Percentiles rank a stretch among this genome's conserved stretches.
phyloP scores from a whole-genome alignment of 768 basidiomycete species.

The Amanita muscaria region DNA sequence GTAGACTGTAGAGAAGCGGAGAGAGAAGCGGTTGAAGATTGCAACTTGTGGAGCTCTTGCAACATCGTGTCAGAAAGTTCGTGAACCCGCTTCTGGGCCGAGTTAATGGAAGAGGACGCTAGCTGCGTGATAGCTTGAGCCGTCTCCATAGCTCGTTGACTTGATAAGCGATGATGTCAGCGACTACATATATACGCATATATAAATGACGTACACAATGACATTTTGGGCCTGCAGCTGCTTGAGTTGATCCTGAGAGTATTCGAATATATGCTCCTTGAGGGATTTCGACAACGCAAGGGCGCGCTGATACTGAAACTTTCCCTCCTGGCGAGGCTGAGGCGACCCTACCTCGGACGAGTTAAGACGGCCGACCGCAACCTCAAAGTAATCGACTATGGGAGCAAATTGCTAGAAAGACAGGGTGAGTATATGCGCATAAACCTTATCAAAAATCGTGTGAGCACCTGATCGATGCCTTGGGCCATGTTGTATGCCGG shows the following conservation, averaged over 20 bases:
- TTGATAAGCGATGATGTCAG: conserved; percentile 21
- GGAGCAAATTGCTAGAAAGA: conserved; percentile 55
- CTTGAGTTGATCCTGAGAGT: conserved; percentile 65
- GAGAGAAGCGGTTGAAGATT: conserved; percentile 46
- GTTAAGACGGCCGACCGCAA: conserved; percentile 41
- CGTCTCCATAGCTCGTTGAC: conserved; percentile 62
- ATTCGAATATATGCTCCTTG: conserved; percentile 51
- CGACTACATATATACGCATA: not conserved
- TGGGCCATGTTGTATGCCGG: conserved; percentile 56
- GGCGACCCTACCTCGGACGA: conserved; percentile 38
- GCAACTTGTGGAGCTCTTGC: conserved; percentile 55
- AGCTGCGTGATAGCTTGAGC: conserved; percentile 54
- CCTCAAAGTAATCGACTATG: conserved; percentile 63
- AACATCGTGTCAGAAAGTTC: conserved; percentile 59
- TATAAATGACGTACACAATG: conserved; percentile 41
- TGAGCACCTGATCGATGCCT: conserved; percentile 64
- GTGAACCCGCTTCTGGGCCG: conserved; percentile 50
- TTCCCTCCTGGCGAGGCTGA: conserved; percentile 38
- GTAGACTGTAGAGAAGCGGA: conserved; percentile 32
- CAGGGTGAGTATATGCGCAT: conserved; percentile 8
- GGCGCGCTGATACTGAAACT: conserved; percentile 76
- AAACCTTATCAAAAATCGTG: conserved; percentile 11
- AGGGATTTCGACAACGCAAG: conserved; percentile 56
- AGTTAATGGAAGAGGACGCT: conserved; percentile 46
- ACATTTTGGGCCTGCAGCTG: conserved; percentile 58